These are phyloP conservation scores for sunflower (Helianthus annuus) DNA, from an alignment of 129 eudicot species.

Conservation along the genomic window DNA sequence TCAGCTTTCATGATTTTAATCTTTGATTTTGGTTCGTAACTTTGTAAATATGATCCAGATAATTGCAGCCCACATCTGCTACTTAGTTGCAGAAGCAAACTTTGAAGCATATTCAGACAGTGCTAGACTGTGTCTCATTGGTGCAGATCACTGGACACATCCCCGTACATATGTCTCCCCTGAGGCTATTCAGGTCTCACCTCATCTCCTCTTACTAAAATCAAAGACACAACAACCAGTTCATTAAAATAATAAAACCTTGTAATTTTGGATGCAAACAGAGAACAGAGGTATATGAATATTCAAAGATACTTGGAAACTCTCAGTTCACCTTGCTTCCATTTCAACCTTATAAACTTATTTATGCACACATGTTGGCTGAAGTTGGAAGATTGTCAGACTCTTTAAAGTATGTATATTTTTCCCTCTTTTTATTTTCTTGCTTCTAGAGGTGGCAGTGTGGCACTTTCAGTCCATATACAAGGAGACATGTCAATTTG, in stretches of 20 bases:
- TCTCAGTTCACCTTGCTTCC: constrained; percentile 83
- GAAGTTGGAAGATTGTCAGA: constrained; percentile 95
- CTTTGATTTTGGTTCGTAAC: background rate
- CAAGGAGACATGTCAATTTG: background rate
- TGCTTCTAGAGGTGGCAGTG: constrained; percentile 5
- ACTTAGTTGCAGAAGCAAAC: constrained; percentile 90
- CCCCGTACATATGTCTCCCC: constrained; percentile 96
- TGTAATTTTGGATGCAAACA: constrained; percentile 37
- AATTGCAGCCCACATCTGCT: constrained; percentile 96
- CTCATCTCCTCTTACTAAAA: constrained; percentile 18
- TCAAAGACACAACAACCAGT: constrained; percentile 3
- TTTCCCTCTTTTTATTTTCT: constrained; percentile 1
- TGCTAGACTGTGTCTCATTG: constrained; percentile 94
- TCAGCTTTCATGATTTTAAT: constrained; percentile 17
- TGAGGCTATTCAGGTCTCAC: constrained; percentile 89
- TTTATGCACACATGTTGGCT: constrained; percentile 93
- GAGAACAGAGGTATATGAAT: constrained; percentile 92
- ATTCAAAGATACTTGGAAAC: constrained; percentile 80
- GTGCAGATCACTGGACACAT: constrained; percentile 87
- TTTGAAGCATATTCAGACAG: constrained; percentile 86
- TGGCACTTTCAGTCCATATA: background rate
- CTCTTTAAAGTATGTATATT: constrained; percentile 60
- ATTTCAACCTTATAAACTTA: constrained; percentile 87
- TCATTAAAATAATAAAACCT: constrained; percentile 21
- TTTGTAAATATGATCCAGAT: constrained; percentile 43